Percentiles rank a stretch among this genome's conserved stretches.
Evolutionary conservation across 139 green algal genomes (phyloP).

Genomic region (Trebouxia sp.): DNA sequence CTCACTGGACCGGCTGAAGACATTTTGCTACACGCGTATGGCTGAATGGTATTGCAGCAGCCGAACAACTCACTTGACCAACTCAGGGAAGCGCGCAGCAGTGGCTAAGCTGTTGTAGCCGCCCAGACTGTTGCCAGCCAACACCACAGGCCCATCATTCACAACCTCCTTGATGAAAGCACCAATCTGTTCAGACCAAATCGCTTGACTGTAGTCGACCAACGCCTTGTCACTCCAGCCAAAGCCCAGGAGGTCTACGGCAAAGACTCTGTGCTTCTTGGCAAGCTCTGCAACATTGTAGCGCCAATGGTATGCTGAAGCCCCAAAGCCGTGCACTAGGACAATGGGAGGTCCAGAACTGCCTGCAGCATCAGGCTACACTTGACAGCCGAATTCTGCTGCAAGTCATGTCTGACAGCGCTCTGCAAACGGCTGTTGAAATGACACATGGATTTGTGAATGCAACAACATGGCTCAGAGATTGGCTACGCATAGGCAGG

Average conservation of each 20-base stretch:
- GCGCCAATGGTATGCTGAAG: slow-evolving; percentile 72
- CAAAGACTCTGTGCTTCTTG: slow-evolving; percentile 62
- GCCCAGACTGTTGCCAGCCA: slow-evolving; percentile 77
- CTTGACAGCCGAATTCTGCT: too few relatives aligned
- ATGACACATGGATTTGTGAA: too few relatives aligned
- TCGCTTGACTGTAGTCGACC: slow-evolving; percentile 58
- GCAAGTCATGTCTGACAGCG: too few relatives aligned
- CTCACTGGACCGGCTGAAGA: too few relatives aligned
- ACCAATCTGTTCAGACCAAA: slow-evolving; percentile 48
- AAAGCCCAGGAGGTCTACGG: slow-evolving; percentile 82
- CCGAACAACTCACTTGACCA: slow-evolving; percentile 47
- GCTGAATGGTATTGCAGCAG: too few relatives aligned
- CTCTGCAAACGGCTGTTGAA: too few relatives aligned
- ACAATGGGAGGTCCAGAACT: slow-evolving; percentile 50
- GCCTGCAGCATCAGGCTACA: slow-evolving; percentile 13
- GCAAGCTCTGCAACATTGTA: slow-evolving; percentile 75
- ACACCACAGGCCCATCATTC: slow-evolving; percentile 39
- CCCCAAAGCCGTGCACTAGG: slow-evolving; percentile 84
- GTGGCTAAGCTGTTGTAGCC: slow-evolving; percentile 68
- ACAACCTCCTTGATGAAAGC: slow-evolving; percentile 66
- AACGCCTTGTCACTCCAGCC: slow-evolving; percentile 74
- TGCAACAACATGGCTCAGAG: too few relatives aligned
- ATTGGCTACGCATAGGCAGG: too few relatives aligned
- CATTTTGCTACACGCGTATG: too few relatives aligned
- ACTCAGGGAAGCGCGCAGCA: slow-evolving; percentile 51